These are phyloP conservation scores for Boletellus sp. DNA, from an alignment of 1,284 basidiomycete species.

Conservation along the genomic window DNA sequence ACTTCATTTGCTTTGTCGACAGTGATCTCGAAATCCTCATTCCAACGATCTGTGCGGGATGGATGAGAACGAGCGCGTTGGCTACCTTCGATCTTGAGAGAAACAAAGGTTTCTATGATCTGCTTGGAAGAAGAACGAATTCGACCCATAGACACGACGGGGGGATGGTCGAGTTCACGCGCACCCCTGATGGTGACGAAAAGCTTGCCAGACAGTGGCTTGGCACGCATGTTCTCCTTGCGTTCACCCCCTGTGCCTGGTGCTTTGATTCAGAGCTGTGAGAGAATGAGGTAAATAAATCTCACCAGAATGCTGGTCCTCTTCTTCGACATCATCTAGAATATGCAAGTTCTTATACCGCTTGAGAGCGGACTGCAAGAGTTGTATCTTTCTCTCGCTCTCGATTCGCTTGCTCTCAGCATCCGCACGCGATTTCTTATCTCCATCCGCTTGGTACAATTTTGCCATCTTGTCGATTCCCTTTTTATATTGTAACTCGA, in stretches of 20 bases:
- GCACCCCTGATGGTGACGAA: slow-evolving; percentile 87
- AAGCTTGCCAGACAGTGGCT: slow-evolving; percentile 92
- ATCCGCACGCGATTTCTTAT: slow-evolving; percentile 89
- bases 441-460: slow-evolving; percentile 91
- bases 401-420: slow-evolving; percentile 93
- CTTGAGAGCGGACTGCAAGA: slow-evolving; percentile 88
- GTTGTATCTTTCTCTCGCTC: slow-evolving; percentile 93
- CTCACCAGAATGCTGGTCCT: slow-evolving; percentile 54
- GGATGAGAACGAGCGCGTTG: slow-evolving; percentile 91
- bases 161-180: slow-evolving; percentile 92
- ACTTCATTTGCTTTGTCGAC: slow-evolving; percentile 99
- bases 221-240: slow-evolving; percentile 86
- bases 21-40: slow-evolving; percentile 93
- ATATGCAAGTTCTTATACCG: slow-evolving; percentile 96
- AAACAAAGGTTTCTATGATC: slow-evolving; percentile 84
- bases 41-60: slow-evolving; percentile 93
- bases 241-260: slow-evolving; percentile 80
- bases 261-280: slow-evolving; percentile 27
- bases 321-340: slow-evolving; percentile 84
- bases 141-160: slow-evolving; percentile 55
- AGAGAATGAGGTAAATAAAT: slow-evolving; percentile 16
- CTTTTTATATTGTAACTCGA: slow-evolving; percentile 97
- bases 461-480: slow-evolving; percentile 99
- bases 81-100: slow-evolving; percentile 95
- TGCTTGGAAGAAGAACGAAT: slow-evolving; percentile 77